Percentiles rank a stretch among this genome's conserved stretches.
Evolutionary conservation across 106 monocot species (phyloP).

Genomic region (Vanilla planifolia): DNA sequence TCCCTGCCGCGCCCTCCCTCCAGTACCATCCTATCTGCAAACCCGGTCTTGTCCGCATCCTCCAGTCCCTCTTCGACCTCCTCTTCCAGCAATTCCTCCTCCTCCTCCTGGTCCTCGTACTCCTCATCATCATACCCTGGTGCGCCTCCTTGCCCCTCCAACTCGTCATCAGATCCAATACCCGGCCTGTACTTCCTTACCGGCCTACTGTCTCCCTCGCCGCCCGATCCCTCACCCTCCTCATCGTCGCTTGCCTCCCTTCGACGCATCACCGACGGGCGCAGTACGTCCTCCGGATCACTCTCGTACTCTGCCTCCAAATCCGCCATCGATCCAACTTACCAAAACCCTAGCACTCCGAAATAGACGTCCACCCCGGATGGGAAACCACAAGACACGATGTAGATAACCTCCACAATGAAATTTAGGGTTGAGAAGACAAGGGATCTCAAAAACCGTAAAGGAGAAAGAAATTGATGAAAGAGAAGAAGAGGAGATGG

Average conservation of each 20-base stretch:
- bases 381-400: not conserved
- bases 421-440: not conserved
- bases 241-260: conserved; percentile 86
- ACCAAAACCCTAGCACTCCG: not conserved
- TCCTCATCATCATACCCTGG: conserved; percentile 61
- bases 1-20: not conserved
- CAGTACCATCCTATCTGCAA: not conserved
- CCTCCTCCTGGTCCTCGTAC: conserved; percentile 24
- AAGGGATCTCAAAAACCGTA: not conserved
- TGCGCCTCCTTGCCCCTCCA: conserved; percentile 53
- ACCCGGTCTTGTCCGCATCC: conserved; percentile 5
- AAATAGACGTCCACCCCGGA: not conserved
- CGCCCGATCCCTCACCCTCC: conserved; percentile 25
- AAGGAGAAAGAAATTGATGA: not conserved
- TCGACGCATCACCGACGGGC: conserved; percentile 54
- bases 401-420: not conserved
- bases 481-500: not conserved
- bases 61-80: conserved; percentile 25
- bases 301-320: conserved; percentile 69
- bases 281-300: conserved; percentile 76
- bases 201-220: conserved; percentile 8
- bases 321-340: conserved; percentile 8
- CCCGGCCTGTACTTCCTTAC: conserved; percentile 18
- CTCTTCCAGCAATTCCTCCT: conserved; percentile 21
- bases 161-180: conserved; percentile 55